phyloP scores from a whole-genome alignment of 2,329 filamentous ascomycete species.

The Thermothelomyces thermophilus region DNA sequence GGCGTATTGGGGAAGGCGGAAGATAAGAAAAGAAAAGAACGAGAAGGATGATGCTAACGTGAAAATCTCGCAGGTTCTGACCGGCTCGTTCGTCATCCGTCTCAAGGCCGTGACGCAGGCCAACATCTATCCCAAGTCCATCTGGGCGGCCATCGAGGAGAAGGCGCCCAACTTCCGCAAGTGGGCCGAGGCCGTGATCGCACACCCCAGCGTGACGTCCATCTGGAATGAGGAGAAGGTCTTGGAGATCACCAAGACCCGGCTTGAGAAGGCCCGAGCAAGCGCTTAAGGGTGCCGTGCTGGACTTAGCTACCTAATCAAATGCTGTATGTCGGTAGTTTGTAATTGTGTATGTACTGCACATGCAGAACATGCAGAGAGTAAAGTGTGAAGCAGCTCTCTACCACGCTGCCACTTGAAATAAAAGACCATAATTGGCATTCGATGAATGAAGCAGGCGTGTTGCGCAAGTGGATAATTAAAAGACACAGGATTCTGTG shows the following conservation, averaged over 20 bases:
- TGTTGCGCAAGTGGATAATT: too few relatives aligned
- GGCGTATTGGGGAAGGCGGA: background rate
- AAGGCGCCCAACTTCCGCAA: conserved; percentile 59
- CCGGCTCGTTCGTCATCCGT: conserved; percentile 23
- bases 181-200: conserved; percentile 56
- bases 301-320: too few relatives aligned
- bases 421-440: too few relatives aligned
- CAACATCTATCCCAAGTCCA: conserved; percentile 43
- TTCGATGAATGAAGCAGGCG: too few relatives aligned
- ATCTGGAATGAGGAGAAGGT: conserved; percentile 53
- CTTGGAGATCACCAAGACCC: conserved; percentile 36
- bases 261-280: conserved; percentile 27
- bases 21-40: background rate
- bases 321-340: too few relatives aligned
- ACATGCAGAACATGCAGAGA: too few relatives aligned
- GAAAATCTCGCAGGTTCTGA: conserved; percentile 22
- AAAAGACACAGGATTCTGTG: too few relatives aligned
- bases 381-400: too few relatives aligned
- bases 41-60: background rate
- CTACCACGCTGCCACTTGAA: too few relatives aligned
- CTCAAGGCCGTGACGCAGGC: conserved; percentile 36
- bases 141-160: conserved; percentile 42
- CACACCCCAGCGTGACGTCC: conserved; percentile 58
- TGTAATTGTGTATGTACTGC: too few relatives aligned
- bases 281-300: conserved; percentile 6